A percentile compares a stretch with the other conserved stretches of the same genome.
Conservation (phyloP, 2,329 filamentous ascomycete species). For the Rugonectria rugulosa region DNA sequence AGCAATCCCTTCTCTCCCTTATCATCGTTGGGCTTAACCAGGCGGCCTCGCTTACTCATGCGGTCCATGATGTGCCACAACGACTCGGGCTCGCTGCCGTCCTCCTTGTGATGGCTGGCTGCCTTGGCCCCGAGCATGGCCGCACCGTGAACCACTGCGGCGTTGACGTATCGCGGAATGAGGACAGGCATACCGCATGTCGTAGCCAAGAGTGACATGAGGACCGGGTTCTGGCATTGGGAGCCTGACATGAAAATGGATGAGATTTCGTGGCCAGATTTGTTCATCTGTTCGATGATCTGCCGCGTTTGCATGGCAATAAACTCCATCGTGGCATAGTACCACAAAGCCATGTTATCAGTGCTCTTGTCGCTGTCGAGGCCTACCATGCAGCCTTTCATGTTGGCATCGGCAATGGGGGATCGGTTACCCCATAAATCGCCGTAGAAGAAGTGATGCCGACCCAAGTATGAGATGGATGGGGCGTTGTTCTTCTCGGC, state of each 20-base stretch:
- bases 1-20: slow-evolving; percentile 79
- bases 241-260: slow-evolving; percentile 99
- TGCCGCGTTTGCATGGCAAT: slow-evolving; percentile 97
- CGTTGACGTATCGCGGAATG: slow-evolving; percentile 92
- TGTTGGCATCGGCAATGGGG: slow-evolving; percentile 89
- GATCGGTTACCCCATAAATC: slow-evolving; percentile 97
- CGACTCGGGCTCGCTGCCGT: slow-evolving; percentile 76
- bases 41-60: slow-evolving; percentile 91
- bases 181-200: slow-evolving; percentile 92
- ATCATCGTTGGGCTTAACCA: slow-evolving; percentile 78
- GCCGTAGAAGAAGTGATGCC: slow-evolving; percentile 98
- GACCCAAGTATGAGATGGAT: slow-evolving; percentile 82
- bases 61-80: slow-evolving; percentile 98
- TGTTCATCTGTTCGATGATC: slow-evolving; percentile 95
- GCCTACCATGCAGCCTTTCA: slow-evolving; percentile 90
- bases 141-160: slow-evolving; percentile 95
- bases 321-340: slow-evolving; percentile 97
- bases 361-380: slow-evolving; percentile 86
- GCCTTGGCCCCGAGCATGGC: slow-evolving; percentile 98
- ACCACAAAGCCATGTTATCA: slow-evolving; percentile 87
- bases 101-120: slow-evolving; percentile 77
- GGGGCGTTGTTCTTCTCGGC: slow-evolving; percentile 74
- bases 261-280: slow-evolving; percentile 82
- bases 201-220: slow-evolving; percentile 91
- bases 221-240: slow-evolving; percentile 92